Base-by-base conservation (phyloP, 192 early-diverging fungal genomes). In the Entomortierella parvispora region DNA sequence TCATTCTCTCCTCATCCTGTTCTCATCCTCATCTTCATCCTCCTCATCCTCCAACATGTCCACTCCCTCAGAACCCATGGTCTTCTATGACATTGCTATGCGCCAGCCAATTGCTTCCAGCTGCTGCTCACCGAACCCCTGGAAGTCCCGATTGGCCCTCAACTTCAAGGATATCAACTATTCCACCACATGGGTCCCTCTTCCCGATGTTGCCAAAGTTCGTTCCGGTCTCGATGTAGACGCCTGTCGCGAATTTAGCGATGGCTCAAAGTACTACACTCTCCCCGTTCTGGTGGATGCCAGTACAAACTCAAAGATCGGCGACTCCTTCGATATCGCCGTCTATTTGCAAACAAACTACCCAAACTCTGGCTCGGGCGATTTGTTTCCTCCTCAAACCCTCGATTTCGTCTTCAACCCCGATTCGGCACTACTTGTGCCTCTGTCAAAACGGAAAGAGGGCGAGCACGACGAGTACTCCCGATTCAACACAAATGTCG, bases 31-130 rank as follows among this genome's bases (percentile, higher is more conserved):
- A n/a, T n/a, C n/a, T n/a, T n/a, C n/a, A n/a, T n/a, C n/a, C n/a
- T 55, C 31, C 53, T 55, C 53, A 29, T 55, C 32, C 14, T 34
- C 53, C n/a, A 32, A 62, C 62, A 72, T 72, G 62, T 72, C 69
- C 45, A 64, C 25, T 26, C 63, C 71, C 57, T 74, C 71, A 47
- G 57, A 42, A 43, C 62, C 29, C 44, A 51, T 74, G 42, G 29
- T 65, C 57, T 74, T 74, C 71, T 74, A 74, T 29, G 71, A 74
- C 63, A 66, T 74, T 40, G 63, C 71, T 46, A 74, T 74, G 71
- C 62, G 63, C 29, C 71, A 33, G 3, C 71, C 71, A 55, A 33
- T 60, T 22, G 10, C 66, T 22, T 18, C 6, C 29, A 69, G 34
- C 11, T 54, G 50, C 68, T 72, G 71, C 33, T 1, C 45, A 46